Percentiles rank a stretch among this genome's conserved stretches.
phyloP scores from a whole-genome alignment of 2,329 filamentous ascomycete species.

The Trichophyton benhamiae region DNA sequence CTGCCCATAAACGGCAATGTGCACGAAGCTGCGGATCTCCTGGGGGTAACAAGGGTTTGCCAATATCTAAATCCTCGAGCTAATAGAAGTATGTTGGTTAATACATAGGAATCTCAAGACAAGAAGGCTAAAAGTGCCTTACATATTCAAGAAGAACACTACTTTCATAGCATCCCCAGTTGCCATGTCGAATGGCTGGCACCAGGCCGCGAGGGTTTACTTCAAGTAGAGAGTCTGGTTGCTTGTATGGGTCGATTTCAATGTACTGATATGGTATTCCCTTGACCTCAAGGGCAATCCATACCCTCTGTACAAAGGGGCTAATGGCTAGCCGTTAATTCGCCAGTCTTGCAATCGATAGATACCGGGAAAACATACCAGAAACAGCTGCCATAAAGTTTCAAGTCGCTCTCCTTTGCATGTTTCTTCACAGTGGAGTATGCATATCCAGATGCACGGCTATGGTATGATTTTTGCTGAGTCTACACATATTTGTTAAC shows the following conservation, averaged over 20 bases:
- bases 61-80: slow-evolving; percentile 60
- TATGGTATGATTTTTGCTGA: slow-evolving; percentile 55
- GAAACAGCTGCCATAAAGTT: slow-evolving; percentile 72
- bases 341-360: slow-evolving; percentile 1
- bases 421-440: slow-evolving; percentile 57
- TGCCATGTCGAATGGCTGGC: slow-evolving; percentile 62
- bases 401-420: slow-evolving; percentile 56
- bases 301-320: slow-evolving; percentile 76
- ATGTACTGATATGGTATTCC: slow-evolving; percentile 71
- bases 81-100: slow-evolving; percentile 20
- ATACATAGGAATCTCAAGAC: not conserved
- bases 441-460: slow-evolving; percentile 60
- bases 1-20: slow-evolving; percentile 64
- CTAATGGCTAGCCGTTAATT: slow-evolving; percentile 30
- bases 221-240: slow-evolving; percentile 57
- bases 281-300: slow-evolving; percentile 77
- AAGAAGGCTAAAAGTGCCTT: slow-evolving; percentile 20
- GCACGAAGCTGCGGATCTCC: slow-evolving; percentile 56
- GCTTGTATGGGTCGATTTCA: slow-evolving; percentile 69
- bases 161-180: slow-evolving; percentile 75
- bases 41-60: slow-evolving; percentile 50
- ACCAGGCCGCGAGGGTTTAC: slow-evolving; percentile 66
- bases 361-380: slow-evolving; percentile 45
- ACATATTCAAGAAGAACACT: slow-evolving; percentile 77
- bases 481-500: slow-evolving; percentile 18